phyloP scores from a whole-genome alignment of 2,329 filamentous ascomycete genomes.

The Neofusicoccum umdonicola region DNA sequence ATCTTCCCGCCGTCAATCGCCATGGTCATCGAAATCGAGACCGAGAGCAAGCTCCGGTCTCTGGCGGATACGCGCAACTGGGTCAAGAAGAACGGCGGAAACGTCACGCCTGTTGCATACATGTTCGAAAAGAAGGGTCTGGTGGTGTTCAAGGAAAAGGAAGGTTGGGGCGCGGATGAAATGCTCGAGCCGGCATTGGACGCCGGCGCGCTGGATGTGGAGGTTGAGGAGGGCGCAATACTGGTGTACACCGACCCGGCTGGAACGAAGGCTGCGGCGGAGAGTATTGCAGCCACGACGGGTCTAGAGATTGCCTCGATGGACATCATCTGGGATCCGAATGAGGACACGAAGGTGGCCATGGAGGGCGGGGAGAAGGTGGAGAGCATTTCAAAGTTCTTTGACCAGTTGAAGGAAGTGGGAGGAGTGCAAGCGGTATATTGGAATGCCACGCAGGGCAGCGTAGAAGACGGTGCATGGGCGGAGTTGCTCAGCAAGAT shows the following conservation, averaged over 20 bases:
- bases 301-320: conserved; percentile 67
- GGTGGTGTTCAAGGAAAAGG: conserved; percentile 64
- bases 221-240: conserved; percentile 66
- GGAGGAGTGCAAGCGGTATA: conserved; percentile 77
- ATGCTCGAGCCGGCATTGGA: conserved; percentile 81
- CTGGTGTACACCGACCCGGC: conserved; percentile 69
- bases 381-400: conserved; percentile 58
- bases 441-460: conserved; percentile 58
- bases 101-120: conserved; percentile 71
- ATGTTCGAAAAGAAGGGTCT: conserved; percentile 81
- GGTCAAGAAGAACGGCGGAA: conserved; percentile 70
- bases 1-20: conserved; percentile 73
- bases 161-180: conserved; percentile 57
- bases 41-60: conserved; percentile 73
- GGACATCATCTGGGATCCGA: conserved; percentile 83
- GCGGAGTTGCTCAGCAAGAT: conserved; percentile 38
- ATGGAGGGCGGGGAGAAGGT: conserved; percentile 59
- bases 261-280: conserved; percentile 62
- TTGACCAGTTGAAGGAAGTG: conserved; percentile 62
- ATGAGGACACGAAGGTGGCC: conserved; percentile 71
- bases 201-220: conserved; percentile 73
- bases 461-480: conserved; percentile 38
- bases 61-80: conserved; percentile 69
- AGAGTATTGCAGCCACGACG: conserved; percentile 61
- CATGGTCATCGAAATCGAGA: conserved; percentile 80